Percentiles rank a stretch among this genome's conserved stretches.
Evolutionary conservation across 1,284 basidiomycete species (phyloP).

Genomic region (Apiotrichum siamense): DNA sequence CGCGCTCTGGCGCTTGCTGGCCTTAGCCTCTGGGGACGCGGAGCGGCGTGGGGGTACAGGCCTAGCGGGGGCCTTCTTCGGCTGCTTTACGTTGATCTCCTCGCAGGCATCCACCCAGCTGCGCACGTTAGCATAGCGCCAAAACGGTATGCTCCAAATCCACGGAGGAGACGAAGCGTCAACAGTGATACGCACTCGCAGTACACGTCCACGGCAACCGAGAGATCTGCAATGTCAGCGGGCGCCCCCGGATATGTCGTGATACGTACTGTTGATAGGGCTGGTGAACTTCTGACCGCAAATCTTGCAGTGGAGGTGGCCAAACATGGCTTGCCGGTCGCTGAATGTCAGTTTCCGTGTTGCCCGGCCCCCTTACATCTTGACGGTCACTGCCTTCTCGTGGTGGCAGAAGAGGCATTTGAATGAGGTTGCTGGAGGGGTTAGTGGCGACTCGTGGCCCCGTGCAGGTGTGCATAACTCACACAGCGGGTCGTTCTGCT

Average conservation of each 20-base stretch:
- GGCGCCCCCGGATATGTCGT: neutral
- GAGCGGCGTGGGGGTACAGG: constrained; percentile 3
- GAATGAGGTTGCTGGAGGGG: constrained; percentile 37
- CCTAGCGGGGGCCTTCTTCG: constrained; percentile 21
- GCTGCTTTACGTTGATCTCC: constrained; percentile 34
- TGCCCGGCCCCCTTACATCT: constrained; percentile 25
- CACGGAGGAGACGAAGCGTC: too few relatives aligned
- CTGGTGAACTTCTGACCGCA: constrained; percentile 38
- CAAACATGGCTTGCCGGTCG: constrained; percentile 39
- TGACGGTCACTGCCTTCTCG: constrained; percentile 40
- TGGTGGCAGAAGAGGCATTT: constrained; percentile 47
- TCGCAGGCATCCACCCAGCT: constrained; percentile 47
- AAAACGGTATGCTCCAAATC: too few relatives aligned
- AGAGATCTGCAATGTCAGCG: constrained; percentile 30
- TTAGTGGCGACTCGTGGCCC: constrained; percentile 3
- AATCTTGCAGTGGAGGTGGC: constrained; percentile 35
- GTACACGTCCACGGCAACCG: constrained; percentile 42
- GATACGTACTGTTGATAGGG: constrained; percentile 39
- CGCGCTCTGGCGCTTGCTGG: constrained; percentile 10
- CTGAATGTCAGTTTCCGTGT: constrained; percentile 18
- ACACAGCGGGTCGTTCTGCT: constrained; percentile 35
- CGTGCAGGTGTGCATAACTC: too few relatives aligned
- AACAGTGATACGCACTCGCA: constrained; percentile 43
- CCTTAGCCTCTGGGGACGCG: constrained; percentile 9
- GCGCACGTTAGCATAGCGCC: neutral